Conservation (phyloP, 2,329 filamentous ascomycete genomes). For the Phaeophleospora eucalypticola region DNA sequence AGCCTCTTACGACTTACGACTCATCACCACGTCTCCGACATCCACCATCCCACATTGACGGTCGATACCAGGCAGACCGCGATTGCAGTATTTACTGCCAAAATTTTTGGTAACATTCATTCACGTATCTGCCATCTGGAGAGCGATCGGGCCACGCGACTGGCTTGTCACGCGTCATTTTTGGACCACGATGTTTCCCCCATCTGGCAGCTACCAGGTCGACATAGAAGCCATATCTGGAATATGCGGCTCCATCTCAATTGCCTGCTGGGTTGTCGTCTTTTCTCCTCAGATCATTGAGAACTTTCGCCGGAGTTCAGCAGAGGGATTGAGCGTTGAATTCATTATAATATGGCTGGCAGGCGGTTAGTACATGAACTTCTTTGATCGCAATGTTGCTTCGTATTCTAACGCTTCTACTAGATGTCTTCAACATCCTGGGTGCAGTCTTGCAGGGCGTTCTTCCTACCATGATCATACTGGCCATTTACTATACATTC, state of each 20-base stretch:
- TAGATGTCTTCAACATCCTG: constrained; percentile 91
- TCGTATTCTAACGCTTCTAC: background rate
- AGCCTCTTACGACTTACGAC: too few species aligned
- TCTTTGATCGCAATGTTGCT: background rate
- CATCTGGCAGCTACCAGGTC: constrained; percentile 55
- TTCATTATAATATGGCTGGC: constrained; percentile 90
- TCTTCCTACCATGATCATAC: constrained; percentile 76
- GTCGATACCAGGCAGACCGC: too few species aligned
- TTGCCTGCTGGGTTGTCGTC: constrained; percentile 96
- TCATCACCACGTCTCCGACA: too few species aligned
- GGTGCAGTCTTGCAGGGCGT: constrained; percentile 90
- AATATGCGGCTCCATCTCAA: constrained; percentile 91
- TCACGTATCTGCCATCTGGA: too few species aligned
- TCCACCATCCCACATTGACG: too few species aligned
- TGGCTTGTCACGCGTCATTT: background rate
- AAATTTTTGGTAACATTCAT: too few species aligned
- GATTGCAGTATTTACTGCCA: too few species aligned
- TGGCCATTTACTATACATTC: constrained; percentile 58
- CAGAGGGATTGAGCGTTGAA: constrained; percentile 82
- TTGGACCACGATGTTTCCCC: constrained; percentile 46
- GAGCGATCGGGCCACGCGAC: background rate
- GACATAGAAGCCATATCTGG: constrained; percentile 89
- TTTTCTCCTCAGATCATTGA: constrained; percentile 97
- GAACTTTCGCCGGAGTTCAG: constrained; percentile 80
- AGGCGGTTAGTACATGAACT: constrained; percentile 51